Evolutionary conservation across 2,329 filamentous ascomycete genomes (phyloP).

Genomic region (Uncinocarpus reesii): DNA sequence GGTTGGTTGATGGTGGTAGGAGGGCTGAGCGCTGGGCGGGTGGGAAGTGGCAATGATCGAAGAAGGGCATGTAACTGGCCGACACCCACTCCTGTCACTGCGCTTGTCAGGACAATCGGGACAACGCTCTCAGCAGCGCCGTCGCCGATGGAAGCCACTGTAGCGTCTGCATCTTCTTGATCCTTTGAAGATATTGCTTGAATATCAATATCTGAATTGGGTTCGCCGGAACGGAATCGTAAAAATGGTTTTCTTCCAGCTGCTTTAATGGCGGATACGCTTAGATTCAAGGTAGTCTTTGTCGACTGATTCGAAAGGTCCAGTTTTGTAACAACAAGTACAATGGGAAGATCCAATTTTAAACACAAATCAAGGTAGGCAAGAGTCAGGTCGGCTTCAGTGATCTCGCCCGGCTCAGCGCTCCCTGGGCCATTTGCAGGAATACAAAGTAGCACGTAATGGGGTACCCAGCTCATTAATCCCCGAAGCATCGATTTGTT

Average conservation of each 20-base stretch:
- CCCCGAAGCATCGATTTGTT: constrained; percentile 79
- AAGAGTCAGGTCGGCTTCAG: constrained; percentile 59
- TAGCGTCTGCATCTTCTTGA: constrained; percentile 46
- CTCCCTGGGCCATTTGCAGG: constrained; percentile 61
- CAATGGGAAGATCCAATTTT: constrained; percentile 64
- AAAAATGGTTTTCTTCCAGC: constrained; percentile 65
- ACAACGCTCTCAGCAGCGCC: constrained; percentile 45
- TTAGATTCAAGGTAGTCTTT: constrained; percentile 57
- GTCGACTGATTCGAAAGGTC: constrained; percentile 70
- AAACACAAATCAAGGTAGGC: constrained; percentile 79
- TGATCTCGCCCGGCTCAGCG: constrained; percentile 21
- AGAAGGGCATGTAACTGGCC: constrained; percentile 72
- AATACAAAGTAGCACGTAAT: constrained; percentile 85
- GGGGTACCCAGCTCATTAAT: constrained; percentile 88
- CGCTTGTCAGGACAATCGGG: constrained; percentile 79
- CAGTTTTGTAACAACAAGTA: constrained; percentile 80
- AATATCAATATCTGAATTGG: constrained; percentile 44
- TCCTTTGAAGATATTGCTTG: constrained; percentile 49
- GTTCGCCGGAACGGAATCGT: constrained; percentile 40
- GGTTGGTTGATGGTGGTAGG: not conserved
- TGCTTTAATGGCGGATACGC: constrained; percentile 68
- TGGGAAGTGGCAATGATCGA: constrained; percentile 60
- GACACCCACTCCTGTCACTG: constrained; percentile 74
- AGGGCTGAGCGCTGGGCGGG: constrained; percentile 22
- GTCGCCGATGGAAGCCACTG: constrained; percentile 37